phyloP scores from a whole-genome alignment of 164 flowering plant species.

The Aristolochia californica region DNA sequence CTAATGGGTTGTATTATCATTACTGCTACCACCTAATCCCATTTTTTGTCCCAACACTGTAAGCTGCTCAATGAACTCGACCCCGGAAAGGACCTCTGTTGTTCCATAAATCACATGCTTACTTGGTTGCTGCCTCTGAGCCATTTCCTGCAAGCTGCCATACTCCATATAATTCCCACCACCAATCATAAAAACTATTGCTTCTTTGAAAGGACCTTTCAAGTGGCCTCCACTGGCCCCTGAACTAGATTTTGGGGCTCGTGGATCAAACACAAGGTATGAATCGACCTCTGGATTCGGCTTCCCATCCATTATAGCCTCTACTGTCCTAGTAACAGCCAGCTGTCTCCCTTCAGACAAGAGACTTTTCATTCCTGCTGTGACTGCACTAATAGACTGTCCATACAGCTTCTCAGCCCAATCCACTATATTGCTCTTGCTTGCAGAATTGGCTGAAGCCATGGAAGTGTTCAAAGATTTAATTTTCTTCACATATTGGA shows the following conservation, averaged over 20 bases:
- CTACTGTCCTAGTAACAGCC: conserved; percentile 77
- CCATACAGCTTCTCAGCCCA: conserved; percentile 98
- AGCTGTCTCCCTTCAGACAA: conserved; percentile 72
- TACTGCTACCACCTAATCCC: conserved; percentile 50
- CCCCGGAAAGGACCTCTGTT: conserved; percentile 83
- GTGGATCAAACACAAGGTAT: conserved; percentile 76
- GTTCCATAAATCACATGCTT: conserved; percentile 86
- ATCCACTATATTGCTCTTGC: conserved; percentile 86
- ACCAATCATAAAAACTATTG: conserved; percentile 96
- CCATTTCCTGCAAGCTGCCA: conserved; percentile 83
- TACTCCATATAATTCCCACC: conserved; percentile 96
- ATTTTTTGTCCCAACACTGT: conserved; percentile 75
- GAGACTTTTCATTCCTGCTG: conserved; percentile 90
- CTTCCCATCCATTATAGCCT: conserved; percentile 85
- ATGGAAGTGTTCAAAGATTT: conserved; percentile 77
- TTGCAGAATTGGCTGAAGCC: conserved; percentile 81
- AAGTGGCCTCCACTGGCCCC: conserved; percentile 47
- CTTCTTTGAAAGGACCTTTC: conserved; percentile 91
- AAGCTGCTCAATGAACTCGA: conserved; percentile 88
- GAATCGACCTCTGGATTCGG: conserved; percentile 86
- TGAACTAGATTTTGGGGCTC: conserved; percentile 70
- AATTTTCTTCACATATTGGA: conserved; percentile 91
- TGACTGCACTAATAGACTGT: conserved; percentile 85
- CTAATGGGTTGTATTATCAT: not conserved
- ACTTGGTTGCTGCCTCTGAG: conserved; percentile 56